A percentile compares a stretch with the other conserved stretches of the same genome.
These are phyloP conservation scores for Colletotrichum shisoi DNA, from an alignment of 2,329 filamentous ascomycete species.

Conservation along the genomic window DNA sequence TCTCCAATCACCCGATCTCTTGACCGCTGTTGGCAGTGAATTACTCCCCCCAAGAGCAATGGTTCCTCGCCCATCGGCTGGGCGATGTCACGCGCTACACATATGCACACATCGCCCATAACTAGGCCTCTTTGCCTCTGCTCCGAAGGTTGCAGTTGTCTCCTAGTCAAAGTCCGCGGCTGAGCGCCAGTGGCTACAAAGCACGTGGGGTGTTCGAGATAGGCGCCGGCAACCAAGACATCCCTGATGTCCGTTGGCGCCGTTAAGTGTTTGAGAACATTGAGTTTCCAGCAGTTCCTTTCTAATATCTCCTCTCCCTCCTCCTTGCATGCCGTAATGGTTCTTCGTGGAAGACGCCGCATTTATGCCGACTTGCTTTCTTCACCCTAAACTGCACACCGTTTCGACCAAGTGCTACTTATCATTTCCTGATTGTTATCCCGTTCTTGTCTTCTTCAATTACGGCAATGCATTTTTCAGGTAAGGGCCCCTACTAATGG, in stretches of 20 bases:
- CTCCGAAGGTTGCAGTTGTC: not conserved
- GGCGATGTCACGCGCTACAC: not conserved
- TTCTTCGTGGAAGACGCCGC: not conserved
- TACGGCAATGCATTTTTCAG: not conserved
- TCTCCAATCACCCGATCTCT: not conserved
- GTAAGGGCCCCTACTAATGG: not conserved
- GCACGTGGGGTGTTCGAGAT: conserved; percentile 23
- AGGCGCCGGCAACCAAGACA: conserved; percentile 4
- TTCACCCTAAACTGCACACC: no score
- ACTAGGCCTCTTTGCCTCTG: not conserved
- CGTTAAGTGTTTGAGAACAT: conserved; percentile 3
- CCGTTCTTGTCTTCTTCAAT: not conserved
- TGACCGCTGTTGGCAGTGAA: not conserved
- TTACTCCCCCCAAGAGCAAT: not conserved
- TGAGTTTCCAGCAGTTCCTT: not conserved
- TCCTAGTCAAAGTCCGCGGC: not conserved
- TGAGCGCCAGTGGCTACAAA: conserved; percentile 13
- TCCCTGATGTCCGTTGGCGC: conserved; percentile 9
- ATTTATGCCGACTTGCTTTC: not conserved
- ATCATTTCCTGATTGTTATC: no score
- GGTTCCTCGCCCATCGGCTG: not conserved
- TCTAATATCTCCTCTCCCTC: not conserved
- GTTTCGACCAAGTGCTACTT: not conserved
- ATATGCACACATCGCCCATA: no score
- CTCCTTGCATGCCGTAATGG: not conserved